Conservation (phyloP, 768 basidiomycete species). For the Trametes cinnabarina region DNA sequence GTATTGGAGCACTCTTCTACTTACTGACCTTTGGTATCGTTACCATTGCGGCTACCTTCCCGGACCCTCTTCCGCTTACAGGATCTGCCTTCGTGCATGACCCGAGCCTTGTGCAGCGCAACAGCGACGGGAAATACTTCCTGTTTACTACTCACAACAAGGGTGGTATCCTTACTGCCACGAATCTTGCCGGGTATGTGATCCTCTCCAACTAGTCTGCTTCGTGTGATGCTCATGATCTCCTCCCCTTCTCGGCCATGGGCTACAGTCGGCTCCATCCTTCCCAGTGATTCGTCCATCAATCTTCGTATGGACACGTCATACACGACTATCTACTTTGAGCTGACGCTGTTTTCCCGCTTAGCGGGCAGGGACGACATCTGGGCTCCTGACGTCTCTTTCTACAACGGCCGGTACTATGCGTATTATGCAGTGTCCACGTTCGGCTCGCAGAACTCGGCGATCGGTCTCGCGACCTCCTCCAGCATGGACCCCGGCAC, state of each 20-base stretch:
- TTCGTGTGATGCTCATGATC: neutral
- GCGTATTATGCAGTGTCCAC: constrained; percentile 26
- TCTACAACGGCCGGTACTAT: constrained; percentile 22
- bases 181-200: constrained; percentile 16
- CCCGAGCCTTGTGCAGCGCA: constrained; percentile 15
- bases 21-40: too few relatives aligned
- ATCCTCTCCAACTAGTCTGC: neutral
- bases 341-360: neutral
- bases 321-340: too few relatives aligned
- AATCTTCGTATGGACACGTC: constrained; percentile 17
- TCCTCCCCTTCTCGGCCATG: constrained; percentile 14
- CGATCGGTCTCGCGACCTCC: constrained; percentile 26
- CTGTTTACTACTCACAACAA: constrained; percentile 18
- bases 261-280: constrained; percentile 21
- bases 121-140: constrained; percentile 21
- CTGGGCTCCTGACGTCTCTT: constrained; percentile 28
- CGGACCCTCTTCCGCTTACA: constrained; percentile 9
- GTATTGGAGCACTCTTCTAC: too few relatives aligned
- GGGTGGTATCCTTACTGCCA: constrained; percentile 16
- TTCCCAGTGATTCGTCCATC: constrained; percentile 18
- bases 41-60: constrained; percentile 1
- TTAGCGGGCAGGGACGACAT: constrained; percentile 20
- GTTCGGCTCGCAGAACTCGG: constrained; percentile 26
- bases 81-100: constrained; percentile 16
- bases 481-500: constrained; percentile 26